A percentile compares a stretch with the other conserved stretches of the same genome.
Conservation (phyloP, 129 eudicot species). For the Centella asiatica region DNA sequence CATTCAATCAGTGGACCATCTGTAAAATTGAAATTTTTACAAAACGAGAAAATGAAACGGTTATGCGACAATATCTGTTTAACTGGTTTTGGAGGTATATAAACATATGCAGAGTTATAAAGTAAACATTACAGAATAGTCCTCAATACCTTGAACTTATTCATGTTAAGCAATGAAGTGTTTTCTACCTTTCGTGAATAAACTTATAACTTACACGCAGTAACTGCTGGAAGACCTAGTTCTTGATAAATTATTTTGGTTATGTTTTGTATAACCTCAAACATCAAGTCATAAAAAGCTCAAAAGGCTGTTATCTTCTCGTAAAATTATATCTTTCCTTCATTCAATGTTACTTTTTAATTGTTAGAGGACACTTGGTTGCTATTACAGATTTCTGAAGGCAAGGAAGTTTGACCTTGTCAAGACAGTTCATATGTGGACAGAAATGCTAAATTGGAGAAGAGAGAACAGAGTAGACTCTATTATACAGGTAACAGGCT, state of each 20-base stretch:
- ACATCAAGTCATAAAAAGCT: not conserved
- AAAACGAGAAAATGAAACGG: too few relatives aligned
- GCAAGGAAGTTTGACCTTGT: constrained; percentile 89
- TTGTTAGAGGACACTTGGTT: not conserved
- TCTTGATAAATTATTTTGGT: not conserved
- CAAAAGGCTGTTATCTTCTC: not conserved
- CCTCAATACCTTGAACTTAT: too few relatives aligned
- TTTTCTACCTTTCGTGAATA: too few relatives aligned
- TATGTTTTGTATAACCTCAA: not conserved
- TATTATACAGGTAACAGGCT: constrained; percentile 51
- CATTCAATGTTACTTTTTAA: not conserved
- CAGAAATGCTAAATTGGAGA: constrained; percentile 93
- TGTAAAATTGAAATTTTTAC: too few relatives aligned
- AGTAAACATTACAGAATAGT: too few relatives aligned
- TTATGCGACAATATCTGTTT: too few relatives aligned
- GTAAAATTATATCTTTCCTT: not conserved
- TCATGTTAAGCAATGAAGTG: too few relatives aligned
- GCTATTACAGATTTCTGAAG: constrained; percentile 63
- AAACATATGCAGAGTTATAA: too few relatives aligned
- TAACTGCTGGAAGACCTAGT: not conserved
- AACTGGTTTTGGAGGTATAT: too few relatives aligned
- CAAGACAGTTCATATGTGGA: constrained; percentile 82
- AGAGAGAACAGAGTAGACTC: constrained; percentile 67
- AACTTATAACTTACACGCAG: too few relatives aligned
- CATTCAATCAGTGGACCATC: too few relatives aligned